Base-by-base conservation (phyloP, 2,329 filamentous ascomycete species). In the Fusarium paranaense region DNA sequence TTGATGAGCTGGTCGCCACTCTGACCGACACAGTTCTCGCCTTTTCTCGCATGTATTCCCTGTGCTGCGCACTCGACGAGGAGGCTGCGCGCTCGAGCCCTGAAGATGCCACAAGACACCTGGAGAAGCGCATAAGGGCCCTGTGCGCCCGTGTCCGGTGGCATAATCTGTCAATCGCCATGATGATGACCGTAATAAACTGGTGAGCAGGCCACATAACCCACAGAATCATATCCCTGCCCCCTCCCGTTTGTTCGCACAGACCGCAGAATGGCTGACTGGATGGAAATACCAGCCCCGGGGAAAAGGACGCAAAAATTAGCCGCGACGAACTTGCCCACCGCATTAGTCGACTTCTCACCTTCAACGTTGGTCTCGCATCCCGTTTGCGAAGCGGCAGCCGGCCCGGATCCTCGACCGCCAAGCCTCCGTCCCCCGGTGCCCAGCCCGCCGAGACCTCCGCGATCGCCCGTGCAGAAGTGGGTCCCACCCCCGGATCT, bases 131-230 rank as follows among this genome's bases (percentile, higher is more conserved):
- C 33, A 74, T 81, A 32, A 77, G 68, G 30, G 74, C 76, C 7
- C 71, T 83, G 6, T 82, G 79, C 56, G 78, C 80, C 3, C 76
- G 82, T 7, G 78, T 83, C 10, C 78, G 80, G 33, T 83, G 81
- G 81, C 82, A 83, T 73, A 82, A 81, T 56, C 73, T 83, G 22
- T 83, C 82, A n/a, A 82, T 83, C 74, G 81, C 80, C 18, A 81
- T 83, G 78, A 82, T 83, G 78, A 82, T 81, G 77, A 83, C 82
- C 6, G 81, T 83, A 47, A 73, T 83, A 22, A 83, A 83, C 73
- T 83, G 82, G 82, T 83, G 75, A 74, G 72, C 61, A 56, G 45
- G 16, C 33, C 14, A 45, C 61, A 35, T n/a, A 62, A 37, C 63
- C 62, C 59, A 57, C 33, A 54, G 20, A 58, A 38, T 35, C 35